These are phyloP conservation scores for Irpex sp. DNA, from an alignment of 1,284 basidiomycete genomes.

Conservation along the genomic window DNA sequence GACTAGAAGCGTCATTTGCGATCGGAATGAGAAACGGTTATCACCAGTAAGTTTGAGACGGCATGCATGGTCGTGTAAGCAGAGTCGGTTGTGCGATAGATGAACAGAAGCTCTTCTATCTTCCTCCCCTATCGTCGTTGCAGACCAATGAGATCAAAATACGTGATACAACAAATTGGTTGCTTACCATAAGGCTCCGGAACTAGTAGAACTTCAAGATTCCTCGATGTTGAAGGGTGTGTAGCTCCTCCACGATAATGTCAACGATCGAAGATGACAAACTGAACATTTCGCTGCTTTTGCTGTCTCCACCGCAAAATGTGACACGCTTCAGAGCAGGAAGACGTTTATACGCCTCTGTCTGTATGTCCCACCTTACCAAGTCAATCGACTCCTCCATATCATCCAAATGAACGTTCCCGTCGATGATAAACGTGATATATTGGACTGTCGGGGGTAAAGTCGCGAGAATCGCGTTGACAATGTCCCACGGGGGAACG, in stretches of 20 bases:
- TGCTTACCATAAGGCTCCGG: background rate
- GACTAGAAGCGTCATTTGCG: no score
- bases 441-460: conserved; percentile 1
- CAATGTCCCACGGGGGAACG: conserved; percentile 8
- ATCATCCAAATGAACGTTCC: background rate
- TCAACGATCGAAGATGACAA: conserved; percentile 1
- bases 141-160: no score
- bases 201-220: background rate
- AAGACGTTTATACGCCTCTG: background rate
- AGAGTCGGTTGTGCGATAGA: no score
- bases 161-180: no score
- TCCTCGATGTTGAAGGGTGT: background rate
- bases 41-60: no score
- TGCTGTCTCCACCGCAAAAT: conserved; percentile 1
- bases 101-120: no score
- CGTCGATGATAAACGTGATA: conserved; percentile 7
- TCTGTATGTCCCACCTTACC: conserved; percentile 5
- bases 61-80: no score
- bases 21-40: no score
- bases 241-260: background rate
- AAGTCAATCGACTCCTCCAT: conserved; percentile 6
- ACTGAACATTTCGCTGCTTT: background rate
- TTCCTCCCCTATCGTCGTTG: no score
- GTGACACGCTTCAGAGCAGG: conserved; percentile 2
- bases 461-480: background rate